A percentile compares a stretch with the other conserved stretches of the same genome.
Conservation (phyloP, 352 stramenopile genomes). For the Phytophthora aleatoria region DNA sequence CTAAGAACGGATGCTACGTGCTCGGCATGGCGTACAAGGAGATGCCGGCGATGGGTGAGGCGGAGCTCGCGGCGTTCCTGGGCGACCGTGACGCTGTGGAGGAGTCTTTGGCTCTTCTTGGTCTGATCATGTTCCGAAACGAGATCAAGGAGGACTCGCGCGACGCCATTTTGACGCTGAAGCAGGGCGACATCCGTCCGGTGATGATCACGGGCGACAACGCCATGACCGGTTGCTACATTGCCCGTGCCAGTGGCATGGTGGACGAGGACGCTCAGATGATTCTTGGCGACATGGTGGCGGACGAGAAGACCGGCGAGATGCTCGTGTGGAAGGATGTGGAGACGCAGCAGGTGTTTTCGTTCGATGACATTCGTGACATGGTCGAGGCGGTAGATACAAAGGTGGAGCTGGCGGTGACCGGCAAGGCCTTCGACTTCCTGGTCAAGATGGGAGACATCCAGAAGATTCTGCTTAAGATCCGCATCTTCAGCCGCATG, state of each 20-base stretch:
- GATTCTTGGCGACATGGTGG: slow-evolving; percentile 67
- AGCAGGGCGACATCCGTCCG: slow-evolving; percentile 69
- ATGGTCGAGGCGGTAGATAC: slow-evolving; percentile 43
- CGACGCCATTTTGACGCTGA: slow-evolving; percentile 79
- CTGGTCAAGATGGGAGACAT: slow-evolving; percentile 68
- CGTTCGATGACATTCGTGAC: slow-evolving; percentile 50
- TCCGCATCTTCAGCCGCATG: slow-evolving; percentile 86
- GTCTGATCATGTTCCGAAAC: slow-evolving; percentile 92
- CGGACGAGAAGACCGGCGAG: slow-evolving; percentile 33
- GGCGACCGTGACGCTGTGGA: slow-evolving; percentile 80
- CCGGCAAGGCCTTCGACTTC: slow-evolving; percentile 73
- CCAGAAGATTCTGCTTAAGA: slow-evolving; percentile 59
- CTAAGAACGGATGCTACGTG: slow-evolving; percentile 89
- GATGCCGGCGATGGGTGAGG: slow-evolving; percentile 40
- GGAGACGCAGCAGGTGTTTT: slow-evolving; percentile 56
- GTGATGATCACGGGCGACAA: slow-evolving; percentile 93
- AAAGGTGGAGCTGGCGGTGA: slow-evolving; percentile 68
- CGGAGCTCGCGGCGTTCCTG: slow-evolving; percentile 46
- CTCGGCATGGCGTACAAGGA: slow-evolving; percentile 82
- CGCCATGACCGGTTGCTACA: slow-evolving; percentile 79
- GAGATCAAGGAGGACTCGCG: slow-evolving; percentile 85
- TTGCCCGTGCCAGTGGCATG: slow-evolving; percentile 72
- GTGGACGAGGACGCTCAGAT: slow-evolving; percentile 48
- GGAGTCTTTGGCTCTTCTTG: slow-evolving; percentile 67
- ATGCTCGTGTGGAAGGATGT: slow-evolving; percentile 72